Evolutionary conservation across 495 filamentous ascomycete genomes (phyloP).

Genomic region (Neurospora sp.): DNA sequence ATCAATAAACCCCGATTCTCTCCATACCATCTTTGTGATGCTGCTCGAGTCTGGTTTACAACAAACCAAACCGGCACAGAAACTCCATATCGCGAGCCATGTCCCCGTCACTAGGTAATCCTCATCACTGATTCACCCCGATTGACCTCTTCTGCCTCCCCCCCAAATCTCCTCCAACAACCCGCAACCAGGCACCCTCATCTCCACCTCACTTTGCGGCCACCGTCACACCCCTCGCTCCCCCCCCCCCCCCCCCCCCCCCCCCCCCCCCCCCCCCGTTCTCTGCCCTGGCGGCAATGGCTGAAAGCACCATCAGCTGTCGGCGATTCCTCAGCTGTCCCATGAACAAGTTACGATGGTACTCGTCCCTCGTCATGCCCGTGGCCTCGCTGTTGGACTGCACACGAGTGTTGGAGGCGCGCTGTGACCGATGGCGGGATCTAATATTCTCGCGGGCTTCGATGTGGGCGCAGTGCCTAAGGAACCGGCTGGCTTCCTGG

Average conservation of each 20-base stretch:
- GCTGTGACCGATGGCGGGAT: neutral
- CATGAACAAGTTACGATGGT: neutral
- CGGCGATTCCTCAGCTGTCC: neutral
- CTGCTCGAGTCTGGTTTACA: neutral
- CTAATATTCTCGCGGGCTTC: neutral
- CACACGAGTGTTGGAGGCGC: neutral
- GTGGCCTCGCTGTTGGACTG: neutral
- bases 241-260: no score
- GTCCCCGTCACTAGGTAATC: no score
- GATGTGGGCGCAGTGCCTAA: neutral
- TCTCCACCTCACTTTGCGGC: neutral
- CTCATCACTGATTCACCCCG: no score
- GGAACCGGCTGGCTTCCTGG: neutral
- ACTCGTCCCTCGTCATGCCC: neutral
- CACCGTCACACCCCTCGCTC: neutral
- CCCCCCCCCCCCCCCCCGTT: no score
- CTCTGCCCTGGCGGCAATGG: neutral
- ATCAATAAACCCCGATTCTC: fast-evolving
- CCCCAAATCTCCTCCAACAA: no score
- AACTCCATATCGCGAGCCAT: neutral
- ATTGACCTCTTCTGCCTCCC: no score
- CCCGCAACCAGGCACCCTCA: neutral
- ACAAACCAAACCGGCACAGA: neutral
- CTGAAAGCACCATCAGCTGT: neutral
- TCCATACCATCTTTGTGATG: neutral